Evolutionary conservation across 164 flowering plant species (phyloP), one percentile per base, ranked within the genome.

Genomic region (Vitis rotundifolia): DNA sequence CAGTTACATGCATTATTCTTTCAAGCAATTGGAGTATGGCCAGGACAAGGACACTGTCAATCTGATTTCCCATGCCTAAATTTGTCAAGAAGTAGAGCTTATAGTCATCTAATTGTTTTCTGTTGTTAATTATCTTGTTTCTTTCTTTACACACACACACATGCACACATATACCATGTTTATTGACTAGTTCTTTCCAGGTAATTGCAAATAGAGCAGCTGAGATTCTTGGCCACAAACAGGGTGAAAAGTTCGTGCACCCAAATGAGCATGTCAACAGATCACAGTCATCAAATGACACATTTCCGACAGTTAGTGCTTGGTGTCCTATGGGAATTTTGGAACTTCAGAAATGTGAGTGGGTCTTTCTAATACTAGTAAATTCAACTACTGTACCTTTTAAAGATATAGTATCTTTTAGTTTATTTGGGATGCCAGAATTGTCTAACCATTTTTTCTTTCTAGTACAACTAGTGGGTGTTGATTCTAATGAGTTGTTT

Each of bases 151-250:
- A 37, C 44, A 37, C 44, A 37, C 26, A 22, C 26, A 37, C 44
- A 37, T 37, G 7, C 44, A 37, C 44, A 37, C 7, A 37, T 6
- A 6, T 37, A 37, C 7, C 6, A 37, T 15, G 10, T 56, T 37
- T 69, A 31, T 77, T 67, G 44, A 37, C 44, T 11, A 61, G 11
- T 5, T 29, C 18, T 75, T 37, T 37, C n/a, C 79, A 93, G 99
- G 99, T 96, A 65, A 96, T 96, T 83, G 99, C 99, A 63, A 96
- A 96, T 70, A 86, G 98, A 80, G 99, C 97, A 31, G 87, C 97
- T 78, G 98, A 96, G 83, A 93, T 96, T 71, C 97, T 93, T 78
- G 99, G 99, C 16, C 92, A 91, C 57, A 81, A 88, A 76, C 88
- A 97, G 16, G 99, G 99, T 63, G 97, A 81, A 48, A 96, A 91